phyloP scores from a whole-genome alignment of 2,329 filamentous ascomycete species.

The Basipetospora chlamydospora region DNA sequence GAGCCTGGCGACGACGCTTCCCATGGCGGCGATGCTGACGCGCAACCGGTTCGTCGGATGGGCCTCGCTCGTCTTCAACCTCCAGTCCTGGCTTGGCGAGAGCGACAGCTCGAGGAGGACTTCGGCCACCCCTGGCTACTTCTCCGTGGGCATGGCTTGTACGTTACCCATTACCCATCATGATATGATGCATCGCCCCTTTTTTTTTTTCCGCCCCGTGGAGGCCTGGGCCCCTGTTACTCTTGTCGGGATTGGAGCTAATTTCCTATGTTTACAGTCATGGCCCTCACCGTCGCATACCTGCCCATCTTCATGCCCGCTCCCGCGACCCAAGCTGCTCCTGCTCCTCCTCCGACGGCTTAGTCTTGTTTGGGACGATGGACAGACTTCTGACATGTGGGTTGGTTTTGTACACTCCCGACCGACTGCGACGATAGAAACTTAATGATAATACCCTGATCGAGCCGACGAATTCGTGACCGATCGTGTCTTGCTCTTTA shows the following conservation, averaged over 20 bases:
- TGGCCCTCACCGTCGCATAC: constrained; percentile 41
- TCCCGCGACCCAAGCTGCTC: background rate
- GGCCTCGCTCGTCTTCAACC: constrained; percentile 57
- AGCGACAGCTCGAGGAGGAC: constrained; percentile 51
- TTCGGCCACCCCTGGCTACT: constrained; percentile 50
- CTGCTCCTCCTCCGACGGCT: no score
- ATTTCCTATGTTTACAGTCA: constrained; percentile 25
- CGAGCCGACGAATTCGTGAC: no score
- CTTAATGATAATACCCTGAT: no score
- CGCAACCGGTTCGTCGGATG: constrained; percentile 69
- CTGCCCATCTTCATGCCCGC: constrained; percentile 36
- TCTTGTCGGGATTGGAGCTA: background rate
- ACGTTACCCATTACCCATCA: constrained; percentile 20
- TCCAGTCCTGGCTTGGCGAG: constrained; percentile 68
- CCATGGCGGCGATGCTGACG: constrained; percentile 93
- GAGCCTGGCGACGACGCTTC: constrained; percentile 62
- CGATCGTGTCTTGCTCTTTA: no score
- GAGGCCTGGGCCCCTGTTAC: no score
- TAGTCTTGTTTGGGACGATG: no score
- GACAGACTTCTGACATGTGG: no score
- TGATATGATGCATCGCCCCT: no score
- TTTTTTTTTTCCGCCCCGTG: background rate
- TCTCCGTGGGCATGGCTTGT: constrained; percentile 70
- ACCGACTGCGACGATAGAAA: no score
- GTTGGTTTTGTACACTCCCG: no score